Evolutionary conservation across 108 stramenopile species (phyloP).

Genomic region (Skeletonema potamos): DNA sequence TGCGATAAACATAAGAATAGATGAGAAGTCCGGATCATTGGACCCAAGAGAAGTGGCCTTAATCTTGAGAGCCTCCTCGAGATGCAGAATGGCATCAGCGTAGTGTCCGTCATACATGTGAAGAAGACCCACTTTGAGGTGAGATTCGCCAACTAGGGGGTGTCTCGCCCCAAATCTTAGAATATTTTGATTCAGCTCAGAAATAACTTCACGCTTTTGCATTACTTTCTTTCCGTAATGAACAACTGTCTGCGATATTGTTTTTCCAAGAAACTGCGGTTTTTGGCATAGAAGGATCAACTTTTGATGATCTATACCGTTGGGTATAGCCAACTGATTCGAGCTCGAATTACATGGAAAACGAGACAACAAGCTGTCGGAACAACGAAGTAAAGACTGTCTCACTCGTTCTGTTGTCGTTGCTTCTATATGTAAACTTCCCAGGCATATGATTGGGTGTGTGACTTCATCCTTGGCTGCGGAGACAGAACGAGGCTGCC

Average conservation of each 20-base stretch:
- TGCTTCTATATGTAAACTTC: slow-evolving; percentile 30
- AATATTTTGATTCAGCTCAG: slow-evolving; percentile 27
- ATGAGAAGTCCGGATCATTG: slow-evolving; percentile 30
- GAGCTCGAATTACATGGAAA: not conserved
- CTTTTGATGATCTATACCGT: not conserved
- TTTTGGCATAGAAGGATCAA: slow-evolving; percentile 22
- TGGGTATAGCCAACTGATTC: slow-evolving; percentile 4
- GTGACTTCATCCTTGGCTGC: slow-evolving; percentile 15
- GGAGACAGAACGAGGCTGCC: not conserved
- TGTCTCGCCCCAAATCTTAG: slow-evolving; percentile 31
- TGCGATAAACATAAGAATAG: slow-evolving; percentile 35
- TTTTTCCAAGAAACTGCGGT: not conserved
- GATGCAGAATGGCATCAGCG: slow-evolving; percentile 24
- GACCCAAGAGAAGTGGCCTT: slow-evolving; percentile 25
- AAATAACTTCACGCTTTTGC: slow-evolving; percentile 27
- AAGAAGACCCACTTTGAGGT: slow-evolving; percentile 33
- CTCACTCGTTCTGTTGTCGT: slow-evolving; percentile 24
- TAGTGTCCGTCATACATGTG: slow-evolving; percentile 24
- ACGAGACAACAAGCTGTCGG: slow-evolving; percentile 4
- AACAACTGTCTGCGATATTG: slow-evolving; percentile 29
- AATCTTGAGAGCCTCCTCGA: slow-evolving; percentile 29
- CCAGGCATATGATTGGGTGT: slow-evolving; percentile 37
- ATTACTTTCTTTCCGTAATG: slow-evolving; percentile 24
- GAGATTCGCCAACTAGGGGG: slow-evolving; percentile 35
- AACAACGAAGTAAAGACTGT: slow-evolving; percentile 19